Base-by-base conservation (phyloP, 345 rosid genomes). In the Gossypium bickii region DNA sequence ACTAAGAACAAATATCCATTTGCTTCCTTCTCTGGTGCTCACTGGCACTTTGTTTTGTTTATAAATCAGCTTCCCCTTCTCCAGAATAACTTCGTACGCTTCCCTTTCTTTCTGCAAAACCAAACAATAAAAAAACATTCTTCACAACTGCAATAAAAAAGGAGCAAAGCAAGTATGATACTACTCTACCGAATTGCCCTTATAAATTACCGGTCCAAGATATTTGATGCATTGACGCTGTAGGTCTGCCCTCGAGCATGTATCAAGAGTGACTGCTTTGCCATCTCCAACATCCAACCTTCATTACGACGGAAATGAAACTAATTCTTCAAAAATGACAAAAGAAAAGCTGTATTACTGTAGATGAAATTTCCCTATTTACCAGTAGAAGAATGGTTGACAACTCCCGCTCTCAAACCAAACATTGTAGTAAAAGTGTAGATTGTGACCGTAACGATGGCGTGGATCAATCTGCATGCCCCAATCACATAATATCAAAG, bases 251-350 rank as follows among this genome's bases (percentile, higher is more conserved):
- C 94, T 85, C 8, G 95, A 59, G 60, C 97, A 92, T 73, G 76
- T 74, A 0, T 73, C 87, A 41, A 86, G 84, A 63, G 80, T 85
- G 17, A 86, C 80, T 76, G 89, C 93, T 44, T 84, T 92, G 38
- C 97, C 97, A 22, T 88, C 94, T 71, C 97, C 97, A 44, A 92
- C 84, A 65, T 92, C 93, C 84, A 92, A 80, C 97, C 94, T 88
- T 81, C 82, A 66, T 76, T 74, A 17, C 67, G 58, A 43, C 67
- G 55, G 22, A 56, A 71, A 71, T 71, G 48, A 8, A 38, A 56
- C 20, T 51, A 17, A 48, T 10, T 11, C 29, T 1, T 4, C 15
- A 43, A 43, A 11, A 9, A 7, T 11, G 8, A 43, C 1, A 17
- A 24, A 18, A 9, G 9, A 15, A 55, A 58, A 7, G 17, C 52